Evolutionary conservation across 805 yeast genomes (phyloP).

Genomic region (Blastobotrys chiropterorum): DNA sequence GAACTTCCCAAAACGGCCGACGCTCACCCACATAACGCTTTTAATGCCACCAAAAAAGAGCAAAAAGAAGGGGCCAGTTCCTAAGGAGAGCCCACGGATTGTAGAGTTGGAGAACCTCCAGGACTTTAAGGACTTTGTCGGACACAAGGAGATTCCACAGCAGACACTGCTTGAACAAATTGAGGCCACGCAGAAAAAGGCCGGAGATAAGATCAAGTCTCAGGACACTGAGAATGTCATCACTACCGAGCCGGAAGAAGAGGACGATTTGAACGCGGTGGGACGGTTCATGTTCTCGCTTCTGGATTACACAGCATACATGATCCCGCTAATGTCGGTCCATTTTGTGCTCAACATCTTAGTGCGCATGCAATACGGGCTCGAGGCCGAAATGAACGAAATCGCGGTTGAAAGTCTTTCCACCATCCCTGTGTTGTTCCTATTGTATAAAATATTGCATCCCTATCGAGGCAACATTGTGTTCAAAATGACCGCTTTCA

Average conservation of each 20-base stretch:
- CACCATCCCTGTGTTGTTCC: conserved; percentile 28
- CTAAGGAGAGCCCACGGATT: conserved; percentile 13
- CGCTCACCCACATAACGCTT: too few species aligned
- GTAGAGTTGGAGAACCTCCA: conserved; percentile 15
- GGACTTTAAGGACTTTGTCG: conserved; percentile 18
- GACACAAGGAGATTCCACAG: conserved; percentile 17
- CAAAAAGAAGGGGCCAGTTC: conserved; percentile 1
- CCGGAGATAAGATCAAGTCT: not conserved
- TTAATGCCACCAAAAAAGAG: conserved; percentile 6
- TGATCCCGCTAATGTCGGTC: conserved; percentile 31
- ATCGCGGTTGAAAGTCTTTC: conserved; percentile 18
- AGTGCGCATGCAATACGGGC: conserved; percentile 33
- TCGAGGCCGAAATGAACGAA: conserved; percentile 10
- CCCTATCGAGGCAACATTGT: conserved; percentile 18
- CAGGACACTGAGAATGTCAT: not conserved
- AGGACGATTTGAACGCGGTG: conserved; percentile 13
- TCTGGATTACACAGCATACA: conserved; percentile 25
- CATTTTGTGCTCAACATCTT: conserved; percentile 31
- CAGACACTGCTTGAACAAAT: conserved; percentile 19
- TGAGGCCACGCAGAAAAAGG: conserved; percentile 9
- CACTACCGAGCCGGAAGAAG: conserved; percentile 7
- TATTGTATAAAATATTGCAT: conserved; percentile 26
- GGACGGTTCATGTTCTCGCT: conserved; percentile 24
- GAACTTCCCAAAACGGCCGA: conserved; percentile 6
- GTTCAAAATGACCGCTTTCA: conserved; percentile 20